Evolutionary conservation across 345 rosid genomes (phyloP), one percentile per base, ranked within the genome.

Genomic region (Heritiera littoralis): DNA sequence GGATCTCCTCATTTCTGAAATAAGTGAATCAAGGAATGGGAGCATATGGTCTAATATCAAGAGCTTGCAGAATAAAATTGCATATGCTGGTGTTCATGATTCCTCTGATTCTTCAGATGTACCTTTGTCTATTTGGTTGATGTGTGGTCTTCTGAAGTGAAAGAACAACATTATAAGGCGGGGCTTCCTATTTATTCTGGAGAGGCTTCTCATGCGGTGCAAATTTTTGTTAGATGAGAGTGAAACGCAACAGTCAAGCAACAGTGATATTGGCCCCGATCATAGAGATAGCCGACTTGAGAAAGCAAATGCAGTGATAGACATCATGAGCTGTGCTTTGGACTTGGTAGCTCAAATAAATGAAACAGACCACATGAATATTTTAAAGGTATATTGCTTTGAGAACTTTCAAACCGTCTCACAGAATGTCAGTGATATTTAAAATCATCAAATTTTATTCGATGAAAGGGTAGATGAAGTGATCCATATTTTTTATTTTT

Each of bases 191-290:
- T 88, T 89, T 81, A 83, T 96, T 84, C 86, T 96, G 38, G 98
- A 96, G 89, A 90, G 97, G 85, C 97, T 96, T 89, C 99, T 96
- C 78, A 91, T 92, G 93, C 90, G 94, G 45, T 94, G 97, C 85
- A 96, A 96, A 81, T 92, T 91, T 88, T 85, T 96, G 83, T 80
- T 96, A 84, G 99, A 96, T 78, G 97, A 92, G 88, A 86, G 89
- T 82, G 97, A 91, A 83, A 85, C 87, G 86, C 94, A 89, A 83
- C 89, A 71, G 14, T 79, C 88, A 76, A 83, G 79, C 71, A 80
- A 84, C 85, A 83, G 78, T 78, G 80, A 75, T 87, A 82, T 84
- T 81, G 80, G 80, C 77, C 85, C 64, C 68, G 88, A 85, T 55
- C 77, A 80, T 46, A 83, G 79, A 63, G 92, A 89, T 83, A 80